These are phyloP conservation scores for Thecaphora frezii DNA, from an alignment of 1,284 basidiomycete genomes.

Conservation along the genomic window DNA sequence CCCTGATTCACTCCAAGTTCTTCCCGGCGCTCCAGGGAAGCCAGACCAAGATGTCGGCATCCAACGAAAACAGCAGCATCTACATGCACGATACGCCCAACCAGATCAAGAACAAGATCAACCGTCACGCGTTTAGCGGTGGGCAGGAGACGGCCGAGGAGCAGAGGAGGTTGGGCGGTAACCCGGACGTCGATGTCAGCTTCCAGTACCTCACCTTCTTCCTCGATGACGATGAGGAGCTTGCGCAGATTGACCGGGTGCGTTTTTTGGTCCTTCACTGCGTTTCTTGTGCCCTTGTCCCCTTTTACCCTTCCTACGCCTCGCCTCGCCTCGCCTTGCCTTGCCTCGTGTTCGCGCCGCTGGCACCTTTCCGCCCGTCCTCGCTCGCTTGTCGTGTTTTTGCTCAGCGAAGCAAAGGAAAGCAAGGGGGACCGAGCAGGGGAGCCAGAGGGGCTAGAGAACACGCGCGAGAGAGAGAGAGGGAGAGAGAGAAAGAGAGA, in stretches of 20 bases:
- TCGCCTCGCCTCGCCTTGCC: no score
- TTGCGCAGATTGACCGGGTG: constrained; percentile 75
- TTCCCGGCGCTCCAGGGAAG: constrained; percentile 97
- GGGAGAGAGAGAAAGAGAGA: no score
- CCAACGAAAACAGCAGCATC: constrained; percentile 83
- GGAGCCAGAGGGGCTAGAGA: no score
- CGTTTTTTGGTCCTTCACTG: constrained; percentile 40
- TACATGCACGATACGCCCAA: constrained; percentile 91
- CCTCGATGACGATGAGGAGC: constrained; percentile 87
- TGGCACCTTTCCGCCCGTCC: no score
- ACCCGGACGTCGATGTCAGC: constrained; percentile 92
- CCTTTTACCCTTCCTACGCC: no score
- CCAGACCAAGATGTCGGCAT: constrained; percentile 98
- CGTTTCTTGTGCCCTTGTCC: no score
- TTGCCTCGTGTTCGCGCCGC: no score
- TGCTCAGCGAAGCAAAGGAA: no score
- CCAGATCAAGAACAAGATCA: constrained; percentile 98
- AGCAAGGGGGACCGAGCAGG: no score
- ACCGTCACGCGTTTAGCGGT: constrained; percentile 65
- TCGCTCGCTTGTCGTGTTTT: no score
- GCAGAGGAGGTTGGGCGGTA: constrained; percentile 81
- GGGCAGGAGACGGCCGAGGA: constrained; percentile 84
- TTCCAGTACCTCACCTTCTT: constrained; percentile 98
- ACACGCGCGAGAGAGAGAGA: no score
- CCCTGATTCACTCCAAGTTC: constrained; percentile 91